Base-by-base conservation (phyloP, 1,284 basidiomycete genomes). In the Cystobasidium sp. region DNA sequence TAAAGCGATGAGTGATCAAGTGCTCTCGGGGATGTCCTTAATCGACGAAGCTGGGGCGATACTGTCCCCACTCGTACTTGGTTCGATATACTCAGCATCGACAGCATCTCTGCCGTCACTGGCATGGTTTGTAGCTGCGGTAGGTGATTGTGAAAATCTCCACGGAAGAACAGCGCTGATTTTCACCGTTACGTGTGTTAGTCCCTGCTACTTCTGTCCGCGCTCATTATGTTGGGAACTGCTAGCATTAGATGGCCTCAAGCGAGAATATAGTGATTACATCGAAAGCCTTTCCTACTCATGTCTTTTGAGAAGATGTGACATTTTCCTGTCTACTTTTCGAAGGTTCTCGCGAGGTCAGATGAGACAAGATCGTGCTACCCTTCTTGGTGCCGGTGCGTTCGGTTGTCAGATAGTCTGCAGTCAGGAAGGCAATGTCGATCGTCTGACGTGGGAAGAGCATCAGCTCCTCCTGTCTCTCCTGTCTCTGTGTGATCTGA, bases 1-100 rank as follows among this genome's bases (percentile, higher is more conserved):
- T 6, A 66, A 73, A 65, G 22, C 70, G 9, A 56, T 73, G 70
- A 66, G 49, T 10, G 70, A 73, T 49, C 70, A 73, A 39, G 63
- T 73, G 10, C 41, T 73, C 9, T 51, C 62, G 8, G 70, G 43
- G 2, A 31, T 73, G 51, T 62, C 56, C 10, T 43, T 73, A 12
- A 65, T 73, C 51, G 70, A 73, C 20, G 62, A 73, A 37, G 52
- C 58, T 24, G 70, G 70, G 6, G 70, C 70, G 1, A 49, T 73
- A 41, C 63, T 73, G 6, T 65, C 62, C 3, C 70, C 70, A 9
- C 44, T 73, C 8, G 41, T 73, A 20, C 31, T 73, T 1, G 70
- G 70, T 0, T 24, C 39, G 8, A 66, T 73, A 44, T 73, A 73
- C 39, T 65, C 70, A 7, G 61, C 70, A 2, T 64, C 70, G 4